Base-by-base conservation (phyloP, 768 basidiomycete species). In the Lentinula raphanica region DNA sequence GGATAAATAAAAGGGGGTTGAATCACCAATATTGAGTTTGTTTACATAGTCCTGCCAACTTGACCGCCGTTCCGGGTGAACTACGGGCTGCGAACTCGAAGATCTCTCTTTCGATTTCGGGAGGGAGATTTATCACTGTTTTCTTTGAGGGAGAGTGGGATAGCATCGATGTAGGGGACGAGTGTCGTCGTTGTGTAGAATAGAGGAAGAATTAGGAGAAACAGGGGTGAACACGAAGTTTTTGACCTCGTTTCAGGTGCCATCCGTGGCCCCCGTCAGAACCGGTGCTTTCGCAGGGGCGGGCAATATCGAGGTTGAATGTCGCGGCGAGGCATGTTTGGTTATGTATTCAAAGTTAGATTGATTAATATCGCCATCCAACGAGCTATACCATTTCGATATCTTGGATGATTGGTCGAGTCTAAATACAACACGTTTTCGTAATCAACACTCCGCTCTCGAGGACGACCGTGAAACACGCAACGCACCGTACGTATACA, bases 71-170 rank as follows among this genome's bases (percentile, higher is more conserved):
- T 13, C 62, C 64, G 3, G 66, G 68, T 62, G 62, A 65, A 4
- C 63, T 62, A 36, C 61, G 48, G 3, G 71, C 69, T 0, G 71
- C 58, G 11, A 71, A 58, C 58, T 73, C 71, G n/a, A 73, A 68
- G 29, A 75, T 73, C 4, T 71, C 65, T 29, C 66, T 64, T 60
- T 72, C 67, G 31, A 75, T 59, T 21, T 75, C 74, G 40, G 67
- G 67, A 0, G 74, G 74, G 7, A 75, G 68, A 1, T 58, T 44
- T 9, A n/a, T n/a, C n/a, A 51, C 51, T 17, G 32, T 23, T 35
- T 51, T 36, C 2, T 32, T 36, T 5, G 12, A 36, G 6, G n/a
- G 25, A 15, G 19, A 11, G 11, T 3, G 5, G 19, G 25, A 49
- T 6, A 15, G 3, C n/a, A n/a, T 17, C 4, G 29, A n/a, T 28